These are phyloP conservation scores for Flaveria floridana DNA, from an alignment of 140 eudicot species.

Conservation along the genomic window DNA sequence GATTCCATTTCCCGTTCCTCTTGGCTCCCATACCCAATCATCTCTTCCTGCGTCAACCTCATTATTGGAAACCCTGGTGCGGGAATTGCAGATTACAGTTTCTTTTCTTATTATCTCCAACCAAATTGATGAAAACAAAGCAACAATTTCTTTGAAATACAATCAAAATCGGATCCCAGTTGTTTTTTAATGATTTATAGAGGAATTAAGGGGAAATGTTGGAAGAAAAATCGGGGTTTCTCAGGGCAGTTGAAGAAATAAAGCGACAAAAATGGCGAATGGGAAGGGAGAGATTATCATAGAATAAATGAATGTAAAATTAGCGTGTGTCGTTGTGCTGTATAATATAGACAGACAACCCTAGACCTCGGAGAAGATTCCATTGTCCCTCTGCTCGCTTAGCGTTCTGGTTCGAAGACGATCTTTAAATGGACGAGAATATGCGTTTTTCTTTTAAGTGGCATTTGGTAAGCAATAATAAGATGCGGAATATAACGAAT, in stretches of 20 bases:
- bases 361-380: neutral
- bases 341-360: constrained; percentile 14
- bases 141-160: neutral
- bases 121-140: constrained; percentile 22
- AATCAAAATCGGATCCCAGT: constrained; percentile 30
- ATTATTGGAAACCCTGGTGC: constrained; percentile 27
- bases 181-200: constrained; percentile 8
- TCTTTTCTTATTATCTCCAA: neutral
- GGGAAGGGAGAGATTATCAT: constrained; percentile 13
- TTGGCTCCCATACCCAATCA: constrained; percentile 26
- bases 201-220: constrained; percentile 21
- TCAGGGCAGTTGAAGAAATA: constrained; percentile 5
- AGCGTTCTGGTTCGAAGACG: too few relatives aligned
- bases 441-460: too few relatives aligned
- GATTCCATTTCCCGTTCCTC: constrained; percentile 38
- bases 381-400: neutral
- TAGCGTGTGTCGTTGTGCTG: neutral
- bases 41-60: constrained; percentile 43
- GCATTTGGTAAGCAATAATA: too few relatives aligned
- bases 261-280: constrained; percentile 29
- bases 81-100: neutral
- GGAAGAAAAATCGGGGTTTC: constrained; percentile 28
- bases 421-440: too few relatives aligned
- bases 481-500: too few relatives aligned
- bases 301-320: neutral